Evolutionary conservation across 2,329 filamentous ascomycete species (phyloP).

Genomic region (Monilinia vaccinii-corymbosi): DNA sequence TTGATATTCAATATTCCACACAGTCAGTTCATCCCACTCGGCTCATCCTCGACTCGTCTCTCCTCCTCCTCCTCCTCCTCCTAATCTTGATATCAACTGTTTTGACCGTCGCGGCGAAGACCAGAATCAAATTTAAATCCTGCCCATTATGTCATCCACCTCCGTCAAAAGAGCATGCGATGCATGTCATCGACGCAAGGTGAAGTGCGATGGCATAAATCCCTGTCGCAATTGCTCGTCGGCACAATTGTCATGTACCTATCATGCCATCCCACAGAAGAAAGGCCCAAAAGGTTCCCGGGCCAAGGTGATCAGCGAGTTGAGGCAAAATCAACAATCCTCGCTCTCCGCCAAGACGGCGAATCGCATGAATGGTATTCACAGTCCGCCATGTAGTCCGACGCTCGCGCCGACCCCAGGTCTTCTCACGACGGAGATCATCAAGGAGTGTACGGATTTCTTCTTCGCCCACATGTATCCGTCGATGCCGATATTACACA

Average conservation of each 20-base stretch:
- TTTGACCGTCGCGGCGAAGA: no score
- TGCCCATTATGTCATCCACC: constrained; percentile 22
- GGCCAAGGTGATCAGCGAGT: constrained; percentile 66
- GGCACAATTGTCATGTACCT: constrained; percentile 60
- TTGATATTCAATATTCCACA: no score
- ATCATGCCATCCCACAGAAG: constrained; percentile 67
- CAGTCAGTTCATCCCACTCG: no score
- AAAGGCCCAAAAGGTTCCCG: constrained; percentile 67
- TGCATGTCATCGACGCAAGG: constrained; percentile 65
- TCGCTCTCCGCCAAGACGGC: constrained; percentile 54
- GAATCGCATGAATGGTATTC: constrained; percentile 48
- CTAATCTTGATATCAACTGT: no score
- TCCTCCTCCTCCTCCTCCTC: not conserved
- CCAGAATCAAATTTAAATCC: no score
- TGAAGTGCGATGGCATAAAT: constrained; percentile 63
- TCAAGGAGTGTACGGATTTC: constrained; percentile 58
- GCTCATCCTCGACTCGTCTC: no score
- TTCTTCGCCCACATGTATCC: constrained; percentile 61
- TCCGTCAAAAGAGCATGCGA: constrained; percentile 54
- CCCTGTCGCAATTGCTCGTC: constrained; percentile 64
- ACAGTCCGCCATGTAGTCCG: constrained; percentile 38
- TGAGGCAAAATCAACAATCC: constrained; percentile 60
- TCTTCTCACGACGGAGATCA: constrained; percentile 50
- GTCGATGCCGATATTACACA: constrained; percentile 53
- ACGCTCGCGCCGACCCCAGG: constrained; percentile 47